Percentiles rank a stretch among this genome's conserved stretches.
Evolutionary conservation across 495 filamentous ascomycete genomes (phyloP).

Genomic region (Daldinia childiae): DNA sequence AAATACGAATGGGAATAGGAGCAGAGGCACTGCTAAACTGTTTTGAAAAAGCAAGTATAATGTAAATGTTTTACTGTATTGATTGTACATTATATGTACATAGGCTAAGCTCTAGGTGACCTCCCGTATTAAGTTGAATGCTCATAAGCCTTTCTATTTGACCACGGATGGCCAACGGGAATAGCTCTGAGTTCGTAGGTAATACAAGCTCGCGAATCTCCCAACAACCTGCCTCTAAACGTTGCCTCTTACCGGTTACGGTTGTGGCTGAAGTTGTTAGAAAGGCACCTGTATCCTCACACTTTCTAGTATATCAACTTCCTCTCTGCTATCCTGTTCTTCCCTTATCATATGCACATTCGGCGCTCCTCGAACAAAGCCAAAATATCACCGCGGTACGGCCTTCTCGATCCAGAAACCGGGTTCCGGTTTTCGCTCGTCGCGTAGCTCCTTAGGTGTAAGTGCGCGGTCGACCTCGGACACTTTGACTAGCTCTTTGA

Average conservation of each 20-base stretch:
- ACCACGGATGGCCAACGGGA: neutral
- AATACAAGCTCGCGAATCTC: neutral
- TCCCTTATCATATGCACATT: neutral
- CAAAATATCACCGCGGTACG: constrained; percentile 43
- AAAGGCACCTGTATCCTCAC: neutral
- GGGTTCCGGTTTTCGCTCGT: constrained; percentile 77
- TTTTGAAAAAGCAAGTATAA: neutral
- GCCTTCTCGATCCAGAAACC: constrained; percentile 86
- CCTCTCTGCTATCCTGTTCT: too few relatives aligned
- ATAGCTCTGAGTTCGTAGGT: neutral
- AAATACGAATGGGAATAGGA: too few relatives aligned
- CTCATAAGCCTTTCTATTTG: neutral
- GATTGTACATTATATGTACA: constrained; percentile 28
- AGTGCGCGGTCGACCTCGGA: constrained; percentile 79
- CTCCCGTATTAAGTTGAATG: neutral
- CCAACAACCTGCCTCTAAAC: neutral
- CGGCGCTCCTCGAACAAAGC: neutral
- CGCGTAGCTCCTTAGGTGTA: constrained; percentile 76
- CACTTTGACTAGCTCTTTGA: constrained; percentile 94
- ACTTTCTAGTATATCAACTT: neutral
- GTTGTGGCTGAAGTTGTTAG: neutral
- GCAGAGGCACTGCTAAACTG: too few relatives aligned
- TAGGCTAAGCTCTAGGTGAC: neutral
- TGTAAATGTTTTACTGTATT: constrained; percentile 25
- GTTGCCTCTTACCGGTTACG: neutral